Base-by-base conservation (phyloP, 1,139 yeast species). In the Geotrichum histeridarum region DNA sequence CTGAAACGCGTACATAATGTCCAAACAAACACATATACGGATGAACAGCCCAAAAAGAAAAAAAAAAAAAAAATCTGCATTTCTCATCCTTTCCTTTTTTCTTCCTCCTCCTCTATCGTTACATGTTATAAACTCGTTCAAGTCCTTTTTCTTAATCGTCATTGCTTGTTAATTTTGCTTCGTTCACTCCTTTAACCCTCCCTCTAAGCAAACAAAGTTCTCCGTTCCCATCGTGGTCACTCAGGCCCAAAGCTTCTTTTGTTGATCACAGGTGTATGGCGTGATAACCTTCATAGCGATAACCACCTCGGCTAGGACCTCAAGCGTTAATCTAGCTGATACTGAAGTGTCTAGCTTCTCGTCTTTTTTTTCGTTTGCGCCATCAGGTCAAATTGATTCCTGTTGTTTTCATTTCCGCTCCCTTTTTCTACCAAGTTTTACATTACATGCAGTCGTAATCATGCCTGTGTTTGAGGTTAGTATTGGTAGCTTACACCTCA, bases 381-480 rank as follows among this genome's bases (percentile, higher is more conserved):
- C 27, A 22, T 22, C 27, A 22, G 27, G 27, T 22, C 27, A 22
- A 22, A 3, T 22, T 22, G 27, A 22, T 22, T 22, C 27, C 27
- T 22, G 27, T 22, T 9, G 12, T 30, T 18, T 37, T 18, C 27
- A 18, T n/a, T 17, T 36, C 22, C 36, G 7, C 22, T 18, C 31
- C 1, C 32, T 36, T 14, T 22, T 37, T n/a, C 27, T 22, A 22
- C 27, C 27, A 22, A 3, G 5, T 22, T 22, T 22, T 22, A 22
- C 5, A 22, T 22, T 46, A 14, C 47, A 43, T 31, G 36, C 37
- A 6, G 8, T 12, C 27, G 27, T 22, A 32, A 49, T n/a, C 14
- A 53, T 53, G 55, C 53, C 55, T 7, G 50, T 53, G 38, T 53
- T 53, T 36, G 53, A 48, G 12, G 55, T 53, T 41, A 38, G 55